Evolutionary conservation across 2,329 filamentous ascomycete species (phyloP).

Genomic region (Xylaria sp.): DNA sequence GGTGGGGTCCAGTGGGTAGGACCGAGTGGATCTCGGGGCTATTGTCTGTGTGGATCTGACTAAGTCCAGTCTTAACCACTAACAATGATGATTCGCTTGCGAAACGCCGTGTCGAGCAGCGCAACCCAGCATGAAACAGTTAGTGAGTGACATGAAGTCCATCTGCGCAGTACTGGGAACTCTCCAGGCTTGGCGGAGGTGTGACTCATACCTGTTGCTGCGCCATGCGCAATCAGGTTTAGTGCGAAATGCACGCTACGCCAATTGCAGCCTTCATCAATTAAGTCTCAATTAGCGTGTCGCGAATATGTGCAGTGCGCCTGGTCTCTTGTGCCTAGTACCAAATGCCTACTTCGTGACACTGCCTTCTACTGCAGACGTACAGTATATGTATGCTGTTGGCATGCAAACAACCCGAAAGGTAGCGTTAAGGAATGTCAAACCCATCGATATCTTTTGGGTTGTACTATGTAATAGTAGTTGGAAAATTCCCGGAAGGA

Average conservation of each 20-base stretch:
- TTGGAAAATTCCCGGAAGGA: background rate
- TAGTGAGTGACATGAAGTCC: conserved; percentile 41
- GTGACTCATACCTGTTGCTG: conserved; percentile 46
- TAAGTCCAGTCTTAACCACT: conserved; percentile 44
- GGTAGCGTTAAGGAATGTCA: background rate
- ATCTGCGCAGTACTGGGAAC: background rate
- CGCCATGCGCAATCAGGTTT: conserved; percentile 28
- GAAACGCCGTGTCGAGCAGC: conserved; percentile 4
- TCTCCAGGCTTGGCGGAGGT: conserved; percentile 39
- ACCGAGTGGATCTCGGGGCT: conserved; percentile 12
- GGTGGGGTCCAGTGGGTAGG: conserved; percentile 7
- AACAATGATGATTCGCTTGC: conserved; percentile 41
- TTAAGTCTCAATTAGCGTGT: background rate
- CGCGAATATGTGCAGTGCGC: background rate
- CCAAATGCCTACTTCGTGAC: background rate
- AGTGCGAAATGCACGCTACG: conserved; percentile 13
- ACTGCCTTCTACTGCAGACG: background rate
- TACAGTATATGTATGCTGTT: too few relatives aligned
- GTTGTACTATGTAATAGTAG: background rate
- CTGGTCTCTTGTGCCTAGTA: background rate
- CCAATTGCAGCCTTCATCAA: background rate
- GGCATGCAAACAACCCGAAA: background rate
- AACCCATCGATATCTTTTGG: background rate
- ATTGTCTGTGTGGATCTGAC: conserved; percentile 35
- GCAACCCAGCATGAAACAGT: conserved; percentile 42